Conservation (phyloP, 257 asterid species). For the Apocynum venetum region DNA sequence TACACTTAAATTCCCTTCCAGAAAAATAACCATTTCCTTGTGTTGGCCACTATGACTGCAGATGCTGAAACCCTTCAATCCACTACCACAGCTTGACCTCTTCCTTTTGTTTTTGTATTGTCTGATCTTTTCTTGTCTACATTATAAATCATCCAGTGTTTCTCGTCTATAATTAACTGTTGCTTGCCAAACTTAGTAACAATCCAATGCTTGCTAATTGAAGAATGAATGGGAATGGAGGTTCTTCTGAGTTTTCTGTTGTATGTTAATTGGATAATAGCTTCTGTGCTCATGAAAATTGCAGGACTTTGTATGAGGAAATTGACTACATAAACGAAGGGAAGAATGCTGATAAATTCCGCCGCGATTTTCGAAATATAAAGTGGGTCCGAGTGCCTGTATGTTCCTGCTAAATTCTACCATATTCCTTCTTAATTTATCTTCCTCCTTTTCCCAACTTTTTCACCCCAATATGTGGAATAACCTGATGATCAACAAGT, state of each 20-base stretch:
- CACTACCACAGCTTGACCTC: not conserved
- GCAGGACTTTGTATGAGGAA: conserved; percentile 93
- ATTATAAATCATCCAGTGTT: not conserved
- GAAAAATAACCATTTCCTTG: not conserved
- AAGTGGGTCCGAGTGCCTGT: conserved; percentile 99
- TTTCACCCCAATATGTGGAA: not conserved
- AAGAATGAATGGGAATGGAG: not conserved
- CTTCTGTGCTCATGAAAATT: conserved; percentile 19
- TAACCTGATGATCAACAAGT: not conserved
- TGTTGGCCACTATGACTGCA: no score
- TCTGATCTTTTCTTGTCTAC: not conserved
- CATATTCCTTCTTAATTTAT: not conserved
- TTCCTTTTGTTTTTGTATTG: not conserved
- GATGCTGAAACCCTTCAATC: not conserved
- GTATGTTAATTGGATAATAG: not conserved
- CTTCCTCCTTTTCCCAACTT: no score
- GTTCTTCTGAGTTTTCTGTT: not conserved
- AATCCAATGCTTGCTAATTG: not conserved
- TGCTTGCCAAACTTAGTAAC: not conserved
- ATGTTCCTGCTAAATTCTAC: conserved; percentile 44
- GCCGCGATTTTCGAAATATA: conserved; percentile 89
- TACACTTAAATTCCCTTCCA: not conserved
- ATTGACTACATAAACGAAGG: conserved; percentile 96
- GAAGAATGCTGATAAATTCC: conserved; percentile 92
- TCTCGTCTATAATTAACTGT: not conserved